Base-by-base conservation (phyloP, 1,139 yeast genomes). In the Hansenula sp. region DNA sequence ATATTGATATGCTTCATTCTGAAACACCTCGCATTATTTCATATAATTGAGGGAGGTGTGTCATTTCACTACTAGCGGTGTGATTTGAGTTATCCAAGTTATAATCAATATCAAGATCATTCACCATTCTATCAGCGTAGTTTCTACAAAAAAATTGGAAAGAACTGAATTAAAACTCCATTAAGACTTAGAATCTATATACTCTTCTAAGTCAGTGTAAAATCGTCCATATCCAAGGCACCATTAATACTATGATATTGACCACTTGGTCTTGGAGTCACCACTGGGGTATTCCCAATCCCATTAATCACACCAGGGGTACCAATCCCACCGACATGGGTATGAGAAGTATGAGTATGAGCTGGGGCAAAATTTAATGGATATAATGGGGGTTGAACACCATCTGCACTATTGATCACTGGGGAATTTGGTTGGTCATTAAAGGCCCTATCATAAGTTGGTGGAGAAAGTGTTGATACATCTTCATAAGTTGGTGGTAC, bases 401-500 rank as follows among this genome's bases (percentile, higher is more conserved):
- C 32, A 29, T 50, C 48, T 0, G 48, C 13, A 5, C 49, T 48
- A 11, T 48, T 49, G 41, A 49, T 15, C 40, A 41, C 19, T 41
- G 48, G 49, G 1, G 69, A 66, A 1, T 68, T 61, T 38, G 49
- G 45, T 16, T 35, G 13, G 30, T 33, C 29, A 11, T 50, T 44
- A 4, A 44, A 16, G 1, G 56, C 49, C 13, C 39, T 41, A 53
- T 60, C 73, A 61, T 88, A 88, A 8, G 81, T 81, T 2, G 99
- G 99, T 0, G 99, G 98, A 38, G 94, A 80, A 38, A 87, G 70
- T 0, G 94, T 79, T 29, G 81, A 71, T 17, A 91, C 91, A 56
- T 89, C 93, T 42, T 80, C 89, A 59, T 94, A 93, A 19, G 89
- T 87, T 1, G 99, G 99, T 1, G 99, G 99, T 17, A 93, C 98